These are phyloP conservation scores for Coniochaeta sp. DNA, from an alignment of 2,329 filamentous ascomycete species.

Conservation along the genomic window DNA sequence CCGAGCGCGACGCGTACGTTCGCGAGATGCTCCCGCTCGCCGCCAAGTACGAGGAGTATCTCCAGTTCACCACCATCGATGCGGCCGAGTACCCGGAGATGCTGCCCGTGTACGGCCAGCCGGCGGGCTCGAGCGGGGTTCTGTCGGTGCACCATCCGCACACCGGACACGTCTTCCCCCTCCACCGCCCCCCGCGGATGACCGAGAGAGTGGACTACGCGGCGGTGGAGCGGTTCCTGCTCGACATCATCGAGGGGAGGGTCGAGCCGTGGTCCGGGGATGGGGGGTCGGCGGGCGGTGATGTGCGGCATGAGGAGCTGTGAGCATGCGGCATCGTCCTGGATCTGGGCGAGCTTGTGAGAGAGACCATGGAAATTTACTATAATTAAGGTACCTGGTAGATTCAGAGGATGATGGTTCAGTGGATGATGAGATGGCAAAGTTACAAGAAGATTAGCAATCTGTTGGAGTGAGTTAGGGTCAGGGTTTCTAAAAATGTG, in stretches of 20 bases:
- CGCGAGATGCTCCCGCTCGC: conserved; percentile 30
- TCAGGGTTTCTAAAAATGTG: too few relatives aligned
- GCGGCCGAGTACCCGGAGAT: conserved; percentile 37
- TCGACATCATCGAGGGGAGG: conserved; percentile 34
- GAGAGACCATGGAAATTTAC: background rate
- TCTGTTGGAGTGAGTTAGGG: too few relatives aligned
- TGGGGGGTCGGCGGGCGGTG: background rate
- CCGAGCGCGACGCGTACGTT: conserved; percentile 27
- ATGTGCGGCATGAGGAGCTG: conserved; percentile 11
- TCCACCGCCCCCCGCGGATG: conserved; percentile 17
- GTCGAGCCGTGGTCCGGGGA: conserved; percentile 26
- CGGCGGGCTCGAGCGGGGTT: conserved; percentile 18
- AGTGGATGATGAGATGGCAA: too few relatives aligned
- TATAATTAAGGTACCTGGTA: too few relatives aligned
- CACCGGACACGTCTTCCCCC: conserved; percentile 36
- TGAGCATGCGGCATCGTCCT: too few relatives aligned
- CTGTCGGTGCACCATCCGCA: conserved; percentile 36
- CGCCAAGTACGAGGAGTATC: conserved; percentile 36
- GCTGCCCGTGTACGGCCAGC: conserved; percentile 29
- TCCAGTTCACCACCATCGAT: conserved; percentile 41
- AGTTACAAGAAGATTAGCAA: too few relatives aligned
- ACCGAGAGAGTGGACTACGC: conserved; percentile 23
- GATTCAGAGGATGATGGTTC: too few relatives aligned
- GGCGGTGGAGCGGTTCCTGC: conserved; percentile 33
- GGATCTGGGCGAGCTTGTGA: too few relatives aligned